These are phyloP conservation scores for Remersonia thermophila DNA, from an alignment of 2,329 filamentous ascomycete species.

Conservation along the genomic window DNA sequence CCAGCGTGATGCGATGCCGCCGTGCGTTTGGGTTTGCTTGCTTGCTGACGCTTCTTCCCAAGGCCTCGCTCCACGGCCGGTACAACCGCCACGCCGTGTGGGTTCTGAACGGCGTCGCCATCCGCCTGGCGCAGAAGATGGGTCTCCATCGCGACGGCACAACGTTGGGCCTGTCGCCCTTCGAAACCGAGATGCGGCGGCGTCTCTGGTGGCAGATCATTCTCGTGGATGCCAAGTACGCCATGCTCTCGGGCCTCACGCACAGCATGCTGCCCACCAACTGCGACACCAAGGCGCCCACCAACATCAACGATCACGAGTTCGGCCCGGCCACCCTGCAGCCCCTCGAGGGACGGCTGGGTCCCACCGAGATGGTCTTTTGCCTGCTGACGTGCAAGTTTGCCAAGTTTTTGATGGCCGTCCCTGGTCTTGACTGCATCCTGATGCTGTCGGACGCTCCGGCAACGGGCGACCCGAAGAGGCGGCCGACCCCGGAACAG, in stretches of 20 bases:
- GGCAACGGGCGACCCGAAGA: slow-evolving; percentile 21
- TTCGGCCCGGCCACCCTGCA: slow-evolving; percentile 41
- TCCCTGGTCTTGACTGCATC: slow-evolving; percentile 36
- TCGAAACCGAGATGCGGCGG: slow-evolving; percentile 56
- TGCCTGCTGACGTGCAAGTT: slow-evolving; percentile 39
- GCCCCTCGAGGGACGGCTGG: slow-evolving; percentile 38
- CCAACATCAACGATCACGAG: slow-evolving; percentile 48
- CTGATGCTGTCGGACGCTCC: slow-evolving; percentile 37
- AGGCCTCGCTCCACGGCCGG: slow-evolving; percentile 43
- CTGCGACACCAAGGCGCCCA: slow-evolving; percentile 44
- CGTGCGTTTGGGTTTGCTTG: background rate
- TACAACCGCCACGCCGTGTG: slow-evolving; percentile 48
- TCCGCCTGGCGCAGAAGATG: slow-evolving; percentile 56
- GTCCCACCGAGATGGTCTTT: slow-evolving; percentile 50
- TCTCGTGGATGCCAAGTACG: slow-evolving; percentile 44
- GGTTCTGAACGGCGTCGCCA: slow-evolving; percentile 47
- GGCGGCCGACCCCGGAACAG: slow-evolving; percentile 20
- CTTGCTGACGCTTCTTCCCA: slow-evolving; percentile 16
- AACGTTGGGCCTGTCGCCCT: slow-evolving; percentile 41
- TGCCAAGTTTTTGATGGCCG: slow-evolving; percentile 36
- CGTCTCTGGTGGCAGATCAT: slow-evolving; percentile 56
- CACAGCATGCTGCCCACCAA: slow-evolving; percentile 38
- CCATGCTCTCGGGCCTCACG: slow-evolving; percentile 44
- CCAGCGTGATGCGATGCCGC: no score
- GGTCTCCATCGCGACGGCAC: slow-evolving; percentile 53